phyloP scores from a whole-genome alignment of 2,329 filamentous ascomycete species.

The Penicillium sp. region DNA sequence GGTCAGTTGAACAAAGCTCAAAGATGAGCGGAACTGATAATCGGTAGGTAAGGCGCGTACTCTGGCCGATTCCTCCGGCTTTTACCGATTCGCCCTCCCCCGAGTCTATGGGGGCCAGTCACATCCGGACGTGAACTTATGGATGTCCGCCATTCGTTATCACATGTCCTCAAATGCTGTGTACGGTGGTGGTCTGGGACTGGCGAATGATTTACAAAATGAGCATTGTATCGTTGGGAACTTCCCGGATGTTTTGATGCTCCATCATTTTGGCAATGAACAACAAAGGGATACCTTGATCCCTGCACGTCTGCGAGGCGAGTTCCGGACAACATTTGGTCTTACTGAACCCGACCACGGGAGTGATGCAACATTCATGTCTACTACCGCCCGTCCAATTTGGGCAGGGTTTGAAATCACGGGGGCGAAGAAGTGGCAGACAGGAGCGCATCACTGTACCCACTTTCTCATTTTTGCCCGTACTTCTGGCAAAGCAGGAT shows the following conservation, averaged over 20 bases:
- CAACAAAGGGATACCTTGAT: slow-evolving; percentile 57
- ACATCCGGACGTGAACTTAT: slow-evolving; percentile 52
- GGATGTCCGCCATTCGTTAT: slow-evolving; percentile 62
- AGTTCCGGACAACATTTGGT: slow-evolving; percentile 59
- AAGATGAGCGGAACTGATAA: neutral
- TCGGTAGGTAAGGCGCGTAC: slow-evolving; percentile 41
- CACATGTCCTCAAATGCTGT: slow-evolving; percentile 54
- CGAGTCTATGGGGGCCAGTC: slow-evolving; percentile 52
- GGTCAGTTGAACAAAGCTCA: neutral
- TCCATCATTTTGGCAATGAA: slow-evolving; percentile 57
- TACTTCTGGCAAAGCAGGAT: slow-evolving; percentile 53
- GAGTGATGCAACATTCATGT: slow-evolving; percentile 63
- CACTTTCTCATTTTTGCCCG: slow-evolving; percentile 62
- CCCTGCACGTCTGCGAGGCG: slow-evolving; percentile 50
- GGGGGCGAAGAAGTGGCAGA: slow-evolving; percentile 65
- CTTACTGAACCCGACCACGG: slow-evolving; percentile 62
- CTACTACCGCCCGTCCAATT: slow-evolving; percentile 50
- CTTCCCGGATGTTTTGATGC: slow-evolving; percentile 61
- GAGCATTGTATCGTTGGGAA: slow-evolving; percentile 63
- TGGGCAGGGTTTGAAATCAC: slow-evolving; percentile 48
- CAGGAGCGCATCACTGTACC: slow-evolving; percentile 60
- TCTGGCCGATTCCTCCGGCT: slow-evolving; percentile 58
- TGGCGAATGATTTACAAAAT: slow-evolving; percentile 64
- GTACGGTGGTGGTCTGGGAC: slow-evolving; percentile 48
- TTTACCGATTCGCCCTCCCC: slow-evolving; percentile 59